Evolutionary conservation across 2,329 filamentous ascomycete species (phyloP).

Genomic region (Aspergillus sp.): DNA sequence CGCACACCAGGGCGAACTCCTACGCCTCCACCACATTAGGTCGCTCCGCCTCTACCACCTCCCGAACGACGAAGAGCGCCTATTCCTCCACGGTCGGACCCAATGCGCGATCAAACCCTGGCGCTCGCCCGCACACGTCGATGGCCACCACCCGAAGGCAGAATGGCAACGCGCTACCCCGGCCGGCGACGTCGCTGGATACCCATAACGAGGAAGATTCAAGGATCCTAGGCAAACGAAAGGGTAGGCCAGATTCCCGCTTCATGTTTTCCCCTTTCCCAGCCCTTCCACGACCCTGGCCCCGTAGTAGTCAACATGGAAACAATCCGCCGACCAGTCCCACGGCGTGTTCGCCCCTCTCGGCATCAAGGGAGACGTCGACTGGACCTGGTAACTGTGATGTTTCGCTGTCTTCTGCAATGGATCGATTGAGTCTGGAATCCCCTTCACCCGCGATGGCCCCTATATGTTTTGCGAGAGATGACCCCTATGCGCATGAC

Average conservation of each 20-base stretch:
- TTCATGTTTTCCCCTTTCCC: constrained; percentile 28
- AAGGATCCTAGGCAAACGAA: constrained; percentile 46
- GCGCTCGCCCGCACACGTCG: constrained; percentile 53
- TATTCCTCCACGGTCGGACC: constrained; percentile 61
- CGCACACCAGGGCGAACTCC: constrained; percentile 40
- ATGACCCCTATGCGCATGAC: constrained; percentile 12
- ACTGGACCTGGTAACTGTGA: constrained; percentile 2
- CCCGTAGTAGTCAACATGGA: constrained; percentile 9
- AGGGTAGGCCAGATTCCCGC: constrained; percentile 50
- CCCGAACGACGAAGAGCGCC: constrained; percentile 47
- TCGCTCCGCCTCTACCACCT: constrained; percentile 42
- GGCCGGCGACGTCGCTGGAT: constrained; percentile 44
- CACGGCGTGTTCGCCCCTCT: background rate
- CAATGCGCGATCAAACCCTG: constrained; percentile 48
- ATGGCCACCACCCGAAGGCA: constrained; percentile 52
- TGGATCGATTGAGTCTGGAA: constrained; percentile 8
- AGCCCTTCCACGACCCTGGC: constrained; percentile 12
- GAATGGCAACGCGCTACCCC: constrained; percentile 43
- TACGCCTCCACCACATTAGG: constrained; percentile 38
- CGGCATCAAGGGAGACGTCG: background rate
- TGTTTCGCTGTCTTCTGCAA: constrained; percentile 4
- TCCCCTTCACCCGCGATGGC: constrained; percentile 13
- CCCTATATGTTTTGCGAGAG: constrained; percentile 6
- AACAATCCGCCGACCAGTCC: background rate
- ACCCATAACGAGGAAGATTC: constrained; percentile 39